phyloP scores from a whole-genome alignment of 78 protist genomes.

The Dictyostelium intermedium region DNA sequence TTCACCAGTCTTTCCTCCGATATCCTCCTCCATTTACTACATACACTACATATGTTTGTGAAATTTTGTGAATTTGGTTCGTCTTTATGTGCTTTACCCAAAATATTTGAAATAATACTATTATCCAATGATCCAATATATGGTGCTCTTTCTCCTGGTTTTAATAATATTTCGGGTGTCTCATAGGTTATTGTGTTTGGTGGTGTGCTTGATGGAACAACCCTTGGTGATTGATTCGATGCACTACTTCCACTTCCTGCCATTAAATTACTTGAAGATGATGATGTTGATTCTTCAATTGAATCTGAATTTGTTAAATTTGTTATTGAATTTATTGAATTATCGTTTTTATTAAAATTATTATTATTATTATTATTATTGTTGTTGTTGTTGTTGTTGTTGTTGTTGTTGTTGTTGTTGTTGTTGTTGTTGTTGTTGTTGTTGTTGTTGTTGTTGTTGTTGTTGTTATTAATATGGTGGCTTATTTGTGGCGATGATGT shows the following conservation, averaged over 20 bases:
- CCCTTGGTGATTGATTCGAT: slow-evolving; percentile 4
- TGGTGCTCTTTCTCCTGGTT: slow-evolving; percentile 66
- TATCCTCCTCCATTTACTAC: slow-evolving; percentile 24
- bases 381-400: too few species aligned
- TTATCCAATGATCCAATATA: slow-evolving; percentile 9
- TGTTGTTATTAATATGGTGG: too few species aligned
- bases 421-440: too few species aligned
- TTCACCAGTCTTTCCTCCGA: slow-evolving; percentile 6
- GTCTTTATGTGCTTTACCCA: slow-evolving; percentile 65
- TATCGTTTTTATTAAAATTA: neutral
- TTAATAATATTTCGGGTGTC: slow-evolving; percentile 39
- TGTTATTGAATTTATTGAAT: neutral
- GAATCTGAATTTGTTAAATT: slow-evolving; percentile 2
- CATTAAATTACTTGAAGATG: slow-evolving; percentile 12
- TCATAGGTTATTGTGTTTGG: neutral
- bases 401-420: too few species aligned
- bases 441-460: too few species aligned
- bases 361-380: neutral
- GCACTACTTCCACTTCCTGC: slow-evolving; percentile 2
- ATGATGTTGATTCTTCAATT: slow-evolving; percentile 7
- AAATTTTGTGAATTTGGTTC: slow-evolving; percentile 34
- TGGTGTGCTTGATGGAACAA: neutral
- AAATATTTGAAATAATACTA: slow-evolving; percentile 18
- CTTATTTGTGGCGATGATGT: neutral
- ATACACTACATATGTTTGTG: slow-evolving; percentile 27